Percentiles rank a stretch among this genome's conserved stretches.
phyloP scores from a whole-genome alignment of 1,284 basidiomycete genomes.

The Singerocomus inundabilis region DNA sequence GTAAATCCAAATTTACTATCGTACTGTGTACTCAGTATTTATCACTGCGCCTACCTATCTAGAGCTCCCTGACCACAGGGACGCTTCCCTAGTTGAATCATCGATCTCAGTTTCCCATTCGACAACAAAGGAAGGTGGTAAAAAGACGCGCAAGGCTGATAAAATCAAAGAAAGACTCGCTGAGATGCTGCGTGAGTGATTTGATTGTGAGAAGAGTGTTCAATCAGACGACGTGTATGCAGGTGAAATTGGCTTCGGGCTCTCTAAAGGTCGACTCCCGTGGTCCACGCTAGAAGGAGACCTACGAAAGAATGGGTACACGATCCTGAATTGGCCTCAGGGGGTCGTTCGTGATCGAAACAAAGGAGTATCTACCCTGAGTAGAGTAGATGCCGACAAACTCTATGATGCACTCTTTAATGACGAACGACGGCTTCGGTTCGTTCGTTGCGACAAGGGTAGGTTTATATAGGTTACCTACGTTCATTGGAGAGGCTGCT shows the following conservation, averaged over 20 bases:
- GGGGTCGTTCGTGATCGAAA: not conserved
- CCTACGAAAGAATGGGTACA: not conserved
- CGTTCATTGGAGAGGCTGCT: not conserved
- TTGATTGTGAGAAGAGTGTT: not conserved
- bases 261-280: conserved; percentile 3
- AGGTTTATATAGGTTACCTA: not conserved
- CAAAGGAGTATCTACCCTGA: not conserved
- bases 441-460: not conserved
- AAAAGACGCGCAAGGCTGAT: not conserved
- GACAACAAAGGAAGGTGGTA: too few species aligned
- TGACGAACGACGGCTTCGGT: not conserved
- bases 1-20: too few species aligned
- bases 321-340: conserved; percentile 7
- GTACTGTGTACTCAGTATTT: too few species aligned
- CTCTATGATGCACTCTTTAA: not conserved
- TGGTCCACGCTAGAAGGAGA: conserved; percentile 12
- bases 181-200: conserved; percentile 11
- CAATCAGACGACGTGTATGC: not conserved
- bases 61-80: too few species aligned
- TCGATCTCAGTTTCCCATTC: too few species aligned
- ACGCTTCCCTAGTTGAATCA: too few species aligned
- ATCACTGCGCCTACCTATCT: too few species aligned
- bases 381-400: not conserved
- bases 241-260: conserved; percentile 3
- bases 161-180: not conserved